Evolutionary conservation across 225 moss, liverwort and hornwort species (phyloP).

Genomic region (Polytrichum commune): DNA sequence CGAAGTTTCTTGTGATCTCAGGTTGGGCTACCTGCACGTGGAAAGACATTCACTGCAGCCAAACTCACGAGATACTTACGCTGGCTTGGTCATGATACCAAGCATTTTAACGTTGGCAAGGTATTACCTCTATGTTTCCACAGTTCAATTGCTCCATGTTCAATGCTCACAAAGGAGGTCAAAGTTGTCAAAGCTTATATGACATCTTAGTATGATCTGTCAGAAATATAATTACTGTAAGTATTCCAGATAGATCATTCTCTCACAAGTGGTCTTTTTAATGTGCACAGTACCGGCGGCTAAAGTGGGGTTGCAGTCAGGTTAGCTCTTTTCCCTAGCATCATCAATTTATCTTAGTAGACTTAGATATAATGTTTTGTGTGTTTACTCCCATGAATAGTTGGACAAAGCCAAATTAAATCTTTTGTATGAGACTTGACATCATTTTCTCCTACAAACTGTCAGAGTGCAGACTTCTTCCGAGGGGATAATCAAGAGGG

Average conservation of each 20-base stretch:
- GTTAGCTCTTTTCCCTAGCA: slow-evolving; percentile 27
- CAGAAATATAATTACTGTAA: no score
- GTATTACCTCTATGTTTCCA: slow-evolving; percentile 19
- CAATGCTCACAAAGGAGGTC: no score
- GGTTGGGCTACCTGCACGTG: slow-evolving; percentile 97
- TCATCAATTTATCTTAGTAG: slow-evolving; percentile 5
- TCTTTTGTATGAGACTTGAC: slow-evolving; percentile 5
- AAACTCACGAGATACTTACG: slow-evolving; percentile 98
- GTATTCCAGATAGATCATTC: no score
- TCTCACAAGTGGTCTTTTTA: slow-evolving; percentile 9
- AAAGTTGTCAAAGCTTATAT: no score
- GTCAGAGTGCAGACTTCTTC: slow-evolving; percentile 93
- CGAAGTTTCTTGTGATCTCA: slow-evolving; percentile 26
- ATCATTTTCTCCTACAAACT: background rate
- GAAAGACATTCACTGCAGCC: slow-evolving; percentile 98
- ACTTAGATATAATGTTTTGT: no score
- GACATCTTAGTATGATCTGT: no score
- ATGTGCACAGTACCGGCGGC: slow-evolving; percentile 79
- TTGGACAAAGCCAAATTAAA: background rate
- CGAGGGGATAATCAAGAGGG: slow-evolving; percentile 95
- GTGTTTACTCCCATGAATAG: no score
- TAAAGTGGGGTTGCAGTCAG: slow-evolving; percentile 93
- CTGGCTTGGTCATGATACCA: slow-evolving; percentile 99
- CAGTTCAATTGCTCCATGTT: no score
- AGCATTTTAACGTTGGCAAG: slow-evolving; percentile 99